These are phyloP conservation scores for Jasminum sambac DNA, from an alignment of 257 asterid genomes.

Conservation along the genomic window DNA sequence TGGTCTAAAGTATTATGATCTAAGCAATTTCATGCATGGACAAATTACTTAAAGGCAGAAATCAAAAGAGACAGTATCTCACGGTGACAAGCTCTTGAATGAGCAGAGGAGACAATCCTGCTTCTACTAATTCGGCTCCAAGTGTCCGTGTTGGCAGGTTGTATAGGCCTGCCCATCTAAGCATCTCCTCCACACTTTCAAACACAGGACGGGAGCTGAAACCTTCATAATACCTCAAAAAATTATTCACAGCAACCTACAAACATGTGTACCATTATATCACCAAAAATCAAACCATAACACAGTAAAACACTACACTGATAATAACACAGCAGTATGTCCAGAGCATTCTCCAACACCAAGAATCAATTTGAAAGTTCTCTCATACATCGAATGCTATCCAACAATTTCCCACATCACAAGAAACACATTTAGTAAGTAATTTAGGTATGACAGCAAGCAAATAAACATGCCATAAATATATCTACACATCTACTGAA, in stretches of 20 bases:
- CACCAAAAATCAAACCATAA: conserved; percentile 8
- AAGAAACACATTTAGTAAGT: not conserved
- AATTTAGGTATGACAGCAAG: not conserved
- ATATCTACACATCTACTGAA: not conserved
- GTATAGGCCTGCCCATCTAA: conserved; percentile 86
- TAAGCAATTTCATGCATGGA: not conserved
- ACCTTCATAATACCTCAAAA: conserved; percentile 67
- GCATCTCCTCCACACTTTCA: conserved; percentile 81
- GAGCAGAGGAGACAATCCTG: conserved; percentile 59
- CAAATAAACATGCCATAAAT: not conserved
- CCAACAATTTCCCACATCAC: not conserved
- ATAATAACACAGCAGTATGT: conserved; percentile 5
- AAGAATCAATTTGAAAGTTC: conserved; percentile 5
- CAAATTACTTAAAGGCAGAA: conserved; percentile 17
- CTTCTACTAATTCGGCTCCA: conserved; percentile 57
- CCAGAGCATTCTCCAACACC: not conserved
- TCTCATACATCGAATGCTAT: not conserved
- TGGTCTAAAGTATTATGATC: not conserved
- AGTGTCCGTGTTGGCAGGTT: conserved; percentile 59
- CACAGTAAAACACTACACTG: conserved; percentile 2
- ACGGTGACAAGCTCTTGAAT: conserved; percentile 87
- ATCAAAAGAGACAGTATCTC: conserved; percentile 31
- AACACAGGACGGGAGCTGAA: conserved; percentile 77
- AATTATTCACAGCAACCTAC: conserved; percentile 54
- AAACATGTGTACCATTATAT: conserved; percentile 24